These are phyloP conservation scores for Bryoerythrophyllum caledonicum DNA, from an alignment of 225 moss, liverwort and hornwort species.

Conservation along the genomic window DNA sequence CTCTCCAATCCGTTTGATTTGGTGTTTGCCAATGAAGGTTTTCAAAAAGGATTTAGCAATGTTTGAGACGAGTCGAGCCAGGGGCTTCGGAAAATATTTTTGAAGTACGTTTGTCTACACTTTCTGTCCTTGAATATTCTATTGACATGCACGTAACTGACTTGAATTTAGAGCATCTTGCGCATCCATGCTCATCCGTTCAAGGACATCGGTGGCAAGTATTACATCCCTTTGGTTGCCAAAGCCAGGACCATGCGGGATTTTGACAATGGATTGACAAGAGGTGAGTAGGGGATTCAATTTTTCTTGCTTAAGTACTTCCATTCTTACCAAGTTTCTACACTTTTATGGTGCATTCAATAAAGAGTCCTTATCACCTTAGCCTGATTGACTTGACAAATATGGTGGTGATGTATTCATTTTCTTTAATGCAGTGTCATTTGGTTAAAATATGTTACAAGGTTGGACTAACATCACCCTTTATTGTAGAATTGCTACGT, in stretches of 20 bases:
- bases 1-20: constrained; percentile 93
- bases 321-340: neutral
- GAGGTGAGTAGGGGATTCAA: constrained; percentile 52
- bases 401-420: constrained; percentile 8
- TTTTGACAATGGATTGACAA: constrained; percentile 87
- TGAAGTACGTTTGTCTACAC: constrained; percentile 44
- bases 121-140: neutral
- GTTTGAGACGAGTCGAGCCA: constrained; percentile 74
- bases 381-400: neutral
- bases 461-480: too few species aligned
- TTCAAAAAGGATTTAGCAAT: constrained; percentile 93
- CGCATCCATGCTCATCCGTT: constrained; percentile 77
- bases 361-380: too few species aligned
- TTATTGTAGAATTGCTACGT: too few species aligned
- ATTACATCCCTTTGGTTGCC: constrained; percentile 60
- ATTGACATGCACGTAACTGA: neutral
- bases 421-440: constrained; percentile 61
- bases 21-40: constrained; percentile 66
- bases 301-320: neutral
- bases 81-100: constrained; percentile 59
- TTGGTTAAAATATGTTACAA: too few species aligned
- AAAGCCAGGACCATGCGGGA: constrained; percentile 73
- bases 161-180: neutral
- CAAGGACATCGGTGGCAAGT: constrained; percentile 74
- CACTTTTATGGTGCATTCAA: neutral